These are phyloP conservation scores for Pezicula radicicola DNA, from an alignment of 2,329 filamentous ascomycete species.

Conservation along the genomic window DNA sequence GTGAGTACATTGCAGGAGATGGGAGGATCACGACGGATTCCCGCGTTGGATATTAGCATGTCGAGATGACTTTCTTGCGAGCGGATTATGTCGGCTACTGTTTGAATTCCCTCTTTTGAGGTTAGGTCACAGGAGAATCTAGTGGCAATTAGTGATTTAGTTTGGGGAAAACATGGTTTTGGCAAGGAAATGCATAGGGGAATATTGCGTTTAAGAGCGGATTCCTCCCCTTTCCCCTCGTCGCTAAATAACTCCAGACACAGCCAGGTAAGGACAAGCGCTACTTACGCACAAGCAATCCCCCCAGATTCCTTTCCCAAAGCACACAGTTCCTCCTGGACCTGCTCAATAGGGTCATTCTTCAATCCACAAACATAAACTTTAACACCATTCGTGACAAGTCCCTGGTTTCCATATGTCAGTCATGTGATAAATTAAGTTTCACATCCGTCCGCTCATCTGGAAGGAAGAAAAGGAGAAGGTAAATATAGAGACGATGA, in stretches of 20 bases:
- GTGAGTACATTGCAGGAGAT: slow-evolving; percentile 39
- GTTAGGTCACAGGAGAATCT: slow-evolving; percentile 34
- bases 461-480: background rate
- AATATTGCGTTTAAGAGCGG: background rate
- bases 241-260: background rate
- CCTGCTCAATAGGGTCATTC: slow-evolving; percentile 37
- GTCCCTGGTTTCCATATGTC: slow-evolving; percentile 27
- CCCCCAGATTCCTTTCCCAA: slow-evolving; percentile 34
- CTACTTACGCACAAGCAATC: slow-evolving; percentile 33
- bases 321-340: slow-evolving; percentile 35
- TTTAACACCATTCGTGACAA: slow-evolving; percentile 43
- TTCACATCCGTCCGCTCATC: background rate
- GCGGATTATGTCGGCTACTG: slow-evolving; percentile 30
- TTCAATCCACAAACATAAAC: slow-evolving; percentile 40
- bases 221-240: background rate
- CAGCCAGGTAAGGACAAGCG: background rate
- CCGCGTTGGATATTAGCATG: slow-evolving; percentile 46
- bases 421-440: background rate
- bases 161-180: slow-evolving; percentile 15
- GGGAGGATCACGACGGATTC: slow-evolving; percentile 42
- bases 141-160: slow-evolving; percentile 1
- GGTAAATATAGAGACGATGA: background rate
- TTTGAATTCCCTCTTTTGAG: slow-evolving; percentile 36
- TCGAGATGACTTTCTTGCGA: slow-evolving; percentile 38
- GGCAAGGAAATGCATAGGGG: background rate